These are phyloP conservation scores for Boletellus deceptivus DNA, from an alignment of 1,284 basidiomycete genomes.

Conservation along the genomic window DNA sequence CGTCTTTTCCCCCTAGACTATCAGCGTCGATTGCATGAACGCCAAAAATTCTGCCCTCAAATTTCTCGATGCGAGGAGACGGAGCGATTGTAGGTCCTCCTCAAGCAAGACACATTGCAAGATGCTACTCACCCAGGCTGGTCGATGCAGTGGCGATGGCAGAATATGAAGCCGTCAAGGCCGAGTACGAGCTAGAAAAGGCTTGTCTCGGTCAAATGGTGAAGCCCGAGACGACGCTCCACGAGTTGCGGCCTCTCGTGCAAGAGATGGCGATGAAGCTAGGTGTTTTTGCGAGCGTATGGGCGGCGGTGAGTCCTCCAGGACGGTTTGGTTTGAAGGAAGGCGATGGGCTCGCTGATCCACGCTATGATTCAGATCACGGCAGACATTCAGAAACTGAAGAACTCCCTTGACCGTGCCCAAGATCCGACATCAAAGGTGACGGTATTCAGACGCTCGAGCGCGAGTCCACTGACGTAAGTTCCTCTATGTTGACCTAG, in stretches of 20 bases:
- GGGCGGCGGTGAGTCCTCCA: slow-evolving; percentile 17
- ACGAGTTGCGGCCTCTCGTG: slow-evolving; percentile 14
- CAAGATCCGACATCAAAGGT: slow-evolving; percentile 16
- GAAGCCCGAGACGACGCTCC: slow-evolving; percentile 2
- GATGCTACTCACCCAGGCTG: neutral
- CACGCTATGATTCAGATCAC: slow-evolving; percentile 13
- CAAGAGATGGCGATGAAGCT: slow-evolving; percentile 19
- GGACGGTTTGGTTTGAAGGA: neutral
- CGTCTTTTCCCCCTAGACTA: no score
- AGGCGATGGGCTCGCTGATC: neutral
- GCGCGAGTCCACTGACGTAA: neutral
- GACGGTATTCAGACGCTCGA: neutral
- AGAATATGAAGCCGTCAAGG: slow-evolving; percentile 5
- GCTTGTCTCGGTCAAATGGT: slow-evolving; percentile 6
- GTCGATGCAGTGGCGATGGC: slow-evolving; percentile 7
- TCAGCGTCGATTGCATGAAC: slow-evolving; percentile 1
- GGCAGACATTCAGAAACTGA: slow-evolving; percentile 17
- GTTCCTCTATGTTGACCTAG: neutral
- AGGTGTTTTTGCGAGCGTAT: slow-evolving; percentile 18
- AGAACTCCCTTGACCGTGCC: slow-evolving; percentile 7
- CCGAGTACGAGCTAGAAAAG: slow-evolving; percentile 11
- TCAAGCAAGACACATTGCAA: neutral
- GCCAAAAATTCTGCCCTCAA: slow-evolving; percentile 5
- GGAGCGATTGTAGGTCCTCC: slow-evolving; percentile 7
- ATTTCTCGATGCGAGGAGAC: slow-evolving; percentile 3